These are phyloP conservation scores for Alternaria rosae DNA, from an alignment of 2,329 filamentous ascomycete species.

Conservation along the genomic window DNA sequence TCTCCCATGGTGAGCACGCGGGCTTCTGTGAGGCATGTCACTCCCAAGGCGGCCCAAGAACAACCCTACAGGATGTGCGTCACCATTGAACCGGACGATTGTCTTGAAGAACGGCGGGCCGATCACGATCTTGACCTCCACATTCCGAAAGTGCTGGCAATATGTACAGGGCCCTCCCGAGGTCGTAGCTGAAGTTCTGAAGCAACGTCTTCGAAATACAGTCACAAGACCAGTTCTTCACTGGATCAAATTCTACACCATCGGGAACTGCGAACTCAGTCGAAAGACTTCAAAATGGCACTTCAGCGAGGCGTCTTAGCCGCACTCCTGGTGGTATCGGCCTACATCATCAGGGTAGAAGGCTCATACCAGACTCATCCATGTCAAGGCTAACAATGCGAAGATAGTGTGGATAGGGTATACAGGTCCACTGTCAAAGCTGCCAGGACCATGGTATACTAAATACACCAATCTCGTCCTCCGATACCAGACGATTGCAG, in stretches of 20 bases:
- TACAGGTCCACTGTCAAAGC: conserved; percentile 14
- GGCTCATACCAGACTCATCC: neutral
- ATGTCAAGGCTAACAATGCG: neutral
- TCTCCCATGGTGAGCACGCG: neutral
- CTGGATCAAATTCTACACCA: neutral
- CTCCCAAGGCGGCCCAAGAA: neutral
- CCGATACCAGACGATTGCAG: conserved; percentile 46
- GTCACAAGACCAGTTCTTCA: neutral
- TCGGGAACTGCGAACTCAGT: neutral
- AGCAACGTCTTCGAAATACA: neutral
- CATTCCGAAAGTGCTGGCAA: neutral
- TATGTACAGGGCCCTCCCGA: neutral
- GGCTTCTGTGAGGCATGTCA: neutral
- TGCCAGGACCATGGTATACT: conserved; percentile 43
- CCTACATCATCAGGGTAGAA: neutral
- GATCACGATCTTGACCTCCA: neutral
- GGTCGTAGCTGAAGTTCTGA: neutral
- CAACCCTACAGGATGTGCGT: neutral
- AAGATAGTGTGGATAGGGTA: conserved; percentile 6
- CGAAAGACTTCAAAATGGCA: neutral
- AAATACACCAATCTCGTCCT: conserved; percentile 42
- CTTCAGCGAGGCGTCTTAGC: neutral
- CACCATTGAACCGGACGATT: neutral
- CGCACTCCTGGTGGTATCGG: neutral
- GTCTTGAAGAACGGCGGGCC: neutral